These are phyloP conservation scores for Candida maltosa DNA, from an alignment of 805 yeast genomes.

Conservation along the genomic window DNA sequence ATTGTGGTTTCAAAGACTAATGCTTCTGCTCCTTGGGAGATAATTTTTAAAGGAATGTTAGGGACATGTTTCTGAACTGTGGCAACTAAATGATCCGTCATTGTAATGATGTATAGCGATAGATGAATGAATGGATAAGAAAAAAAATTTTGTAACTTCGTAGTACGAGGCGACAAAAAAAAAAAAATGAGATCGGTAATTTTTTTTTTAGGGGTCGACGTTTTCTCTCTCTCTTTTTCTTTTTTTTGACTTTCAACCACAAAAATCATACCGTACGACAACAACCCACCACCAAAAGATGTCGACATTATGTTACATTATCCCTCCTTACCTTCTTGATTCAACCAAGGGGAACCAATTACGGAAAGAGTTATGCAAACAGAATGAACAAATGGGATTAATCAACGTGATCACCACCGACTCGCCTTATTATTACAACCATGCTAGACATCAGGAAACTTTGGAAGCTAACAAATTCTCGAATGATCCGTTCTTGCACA, in stretches of 20 bases:
- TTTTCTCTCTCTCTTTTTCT: neutral
- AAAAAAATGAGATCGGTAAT: too few species aligned
- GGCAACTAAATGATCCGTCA: conserved; percentile 54
- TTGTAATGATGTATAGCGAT: too few species aligned
- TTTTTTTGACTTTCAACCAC: neutral
- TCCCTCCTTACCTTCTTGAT: conserved; percentile 42
- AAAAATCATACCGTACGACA: too few species aligned
- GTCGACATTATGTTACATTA: conserved; percentile 18
- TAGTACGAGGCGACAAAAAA: too few species aligned
- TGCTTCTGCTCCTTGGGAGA: conserved; percentile 93
- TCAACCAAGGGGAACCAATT: conserved; percentile 33
- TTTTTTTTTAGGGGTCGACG: too few species aligned
- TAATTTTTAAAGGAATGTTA: conserved; percentile 46
- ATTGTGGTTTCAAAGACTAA: conserved; percentile 58
- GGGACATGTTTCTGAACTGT: conserved; percentile 43
- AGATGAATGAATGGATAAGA: too few species aligned
- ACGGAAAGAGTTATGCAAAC: conserved; percentile 19
- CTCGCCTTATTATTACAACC: conserved; percentile 22
- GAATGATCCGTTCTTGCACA: conserved; percentile 28
- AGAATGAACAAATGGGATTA: conserved; percentile 21
- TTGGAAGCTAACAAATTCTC: conserved; percentile 13
- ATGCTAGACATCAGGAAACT: conserved; percentile 1
- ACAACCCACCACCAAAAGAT: too few species aligned
- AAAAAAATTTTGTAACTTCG: too few species aligned
- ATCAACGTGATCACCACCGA: conserved; percentile 23